Conservation (phyloP, 139 green algal species). For the Monoraphidium neglectum region DNA sequence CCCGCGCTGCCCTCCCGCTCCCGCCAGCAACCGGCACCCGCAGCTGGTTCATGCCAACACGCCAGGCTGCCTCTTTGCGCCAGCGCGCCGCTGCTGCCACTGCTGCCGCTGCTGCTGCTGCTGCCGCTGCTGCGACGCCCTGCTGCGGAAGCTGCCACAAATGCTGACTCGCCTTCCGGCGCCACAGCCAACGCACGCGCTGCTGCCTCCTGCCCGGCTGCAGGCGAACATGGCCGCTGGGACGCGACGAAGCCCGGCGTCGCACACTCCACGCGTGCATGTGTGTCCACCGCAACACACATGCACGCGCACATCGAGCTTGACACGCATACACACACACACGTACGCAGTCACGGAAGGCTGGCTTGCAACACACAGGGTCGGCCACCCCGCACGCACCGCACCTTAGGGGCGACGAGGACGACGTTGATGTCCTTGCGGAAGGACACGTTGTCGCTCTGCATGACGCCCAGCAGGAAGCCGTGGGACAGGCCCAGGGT, state of each 20-base stretch:
- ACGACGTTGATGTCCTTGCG: conserved; percentile 98
- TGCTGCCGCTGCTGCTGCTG: background rate
- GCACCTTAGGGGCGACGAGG: conserved; percentile 96
- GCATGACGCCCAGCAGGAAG: conserved; percentile 97
- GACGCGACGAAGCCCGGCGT: background rate
- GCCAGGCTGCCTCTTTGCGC: background rate
- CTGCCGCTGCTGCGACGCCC: background rate
- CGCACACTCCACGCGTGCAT: background rate
- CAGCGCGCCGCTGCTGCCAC: background rate
- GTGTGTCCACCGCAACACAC: too few relatives aligned
- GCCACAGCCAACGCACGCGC: too few relatives aligned
- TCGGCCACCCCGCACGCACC: too few relatives aligned
- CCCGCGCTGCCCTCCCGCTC: too few relatives aligned
- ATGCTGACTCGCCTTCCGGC: too few relatives aligned
- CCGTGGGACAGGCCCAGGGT: conserved; percentile 98
- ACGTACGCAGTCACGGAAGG: too few relatives aligned
- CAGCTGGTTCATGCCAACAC: too few relatives aligned
- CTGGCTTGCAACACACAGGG: too few relatives aligned
- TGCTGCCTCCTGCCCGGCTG: background rate
- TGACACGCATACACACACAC: too few relatives aligned
- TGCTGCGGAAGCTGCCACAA: background rate
- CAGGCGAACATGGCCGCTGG: background rate
- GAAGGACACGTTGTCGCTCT: conserved; percentile 93
- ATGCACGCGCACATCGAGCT: too few relatives aligned
- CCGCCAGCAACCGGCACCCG: too few relatives aligned